A percentile compares a stretch with the other conserved stretches of the same genome.
These are phyloP conservation scores for Letharia lupina DNA, from an alignment of 495 filamentous ascomycete genomes.

Conservation along the genomic window DNA sequence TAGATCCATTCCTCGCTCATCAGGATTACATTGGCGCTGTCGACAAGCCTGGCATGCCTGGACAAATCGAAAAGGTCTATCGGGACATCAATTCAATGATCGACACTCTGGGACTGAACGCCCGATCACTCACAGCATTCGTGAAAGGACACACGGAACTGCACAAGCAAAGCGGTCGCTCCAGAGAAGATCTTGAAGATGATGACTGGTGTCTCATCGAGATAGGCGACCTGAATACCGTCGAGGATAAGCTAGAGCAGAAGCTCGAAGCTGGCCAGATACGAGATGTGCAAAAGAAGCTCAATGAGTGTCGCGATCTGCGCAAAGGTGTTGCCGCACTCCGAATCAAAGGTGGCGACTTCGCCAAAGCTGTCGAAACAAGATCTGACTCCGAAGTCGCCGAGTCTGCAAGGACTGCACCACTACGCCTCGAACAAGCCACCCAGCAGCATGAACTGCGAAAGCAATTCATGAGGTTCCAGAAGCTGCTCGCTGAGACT, in stretches of 20 bases:
- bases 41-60: conserved; percentile 55
- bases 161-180: conserved; percentile 41
- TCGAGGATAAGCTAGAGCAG: conserved; percentile 48
- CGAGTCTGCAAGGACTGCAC: conserved; percentile 51
- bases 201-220: conserved; percentile 66
- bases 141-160: conserved; percentile 52
- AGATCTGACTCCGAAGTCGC: conserved; percentile 53
- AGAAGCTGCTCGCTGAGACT: conserved; percentile 63
- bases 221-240: conserved; percentile 49
- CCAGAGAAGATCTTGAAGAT: conserved; percentile 51
- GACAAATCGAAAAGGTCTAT: conserved; percentile 78
- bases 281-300: conserved; percentile 52
- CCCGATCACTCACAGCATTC: conserved; percentile 64
- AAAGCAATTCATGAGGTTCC: conserved; percentile 55
- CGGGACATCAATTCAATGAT: conserved; percentile 95
- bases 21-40: conserved; percentile 58
- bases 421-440: conserved; percentile 74
- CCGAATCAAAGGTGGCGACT: conserved; percentile 59
- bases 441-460: conserved; percentile 76
- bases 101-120: conserved; percentile 82
- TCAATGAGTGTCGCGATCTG: conserved; percentile 52
- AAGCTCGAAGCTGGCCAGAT: conserved; percentile 56
- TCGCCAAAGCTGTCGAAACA: conserved; percentile 60
- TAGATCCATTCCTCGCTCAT: conserved; percentile 58
- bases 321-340: conserved; percentile 59